Conservation (phyloP, 139 green algal species). For the Micractinium conductrix region DNA sequence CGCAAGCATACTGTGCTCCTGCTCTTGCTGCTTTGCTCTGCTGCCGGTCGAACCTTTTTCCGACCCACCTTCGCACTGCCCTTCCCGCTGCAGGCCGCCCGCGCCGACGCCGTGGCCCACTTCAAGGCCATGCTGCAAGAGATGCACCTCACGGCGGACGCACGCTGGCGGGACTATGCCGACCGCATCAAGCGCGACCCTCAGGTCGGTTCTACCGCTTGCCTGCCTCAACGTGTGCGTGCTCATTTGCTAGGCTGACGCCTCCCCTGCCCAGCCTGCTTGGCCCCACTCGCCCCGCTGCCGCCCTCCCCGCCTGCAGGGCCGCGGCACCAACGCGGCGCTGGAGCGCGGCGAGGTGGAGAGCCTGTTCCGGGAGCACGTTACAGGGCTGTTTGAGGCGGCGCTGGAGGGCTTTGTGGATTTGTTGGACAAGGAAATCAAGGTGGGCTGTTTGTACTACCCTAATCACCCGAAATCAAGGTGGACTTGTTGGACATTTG, state of each 20-base stretch:
- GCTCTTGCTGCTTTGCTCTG: too few relatives aligned
- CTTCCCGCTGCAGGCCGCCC: constrained; percentile 42
- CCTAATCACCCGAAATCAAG: too few relatives aligned
- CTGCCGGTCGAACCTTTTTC: too few relatives aligned
- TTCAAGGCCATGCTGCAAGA: constrained; percentile 72
- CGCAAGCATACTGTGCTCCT: not conserved
- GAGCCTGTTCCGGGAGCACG: constrained; percentile 54
- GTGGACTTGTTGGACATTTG: too few relatives aligned
- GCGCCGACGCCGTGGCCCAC: constrained; percentile 51
- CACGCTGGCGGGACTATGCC: constrained; percentile 45
- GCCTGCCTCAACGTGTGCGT: too few relatives aligned
- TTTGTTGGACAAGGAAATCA: constrained; percentile 44
- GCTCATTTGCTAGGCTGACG: too few relatives aligned
- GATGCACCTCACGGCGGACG: constrained; percentile 56
- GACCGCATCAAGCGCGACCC: constrained; percentile 57
- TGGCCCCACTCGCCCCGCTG: not conserved
- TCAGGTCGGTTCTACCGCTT: constrained; percentile 61
- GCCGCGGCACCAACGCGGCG: constrained; percentile 33
- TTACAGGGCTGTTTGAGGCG: constrained; percentile 35
- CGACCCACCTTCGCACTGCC: not conserved
- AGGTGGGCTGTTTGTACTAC: too few relatives aligned
- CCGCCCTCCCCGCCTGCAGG: constrained; percentile 20
- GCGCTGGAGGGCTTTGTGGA: constrained; percentile 30
- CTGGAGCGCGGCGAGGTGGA: constrained; percentile 39
- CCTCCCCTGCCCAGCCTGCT: not conserved